Evolutionary conservation across 139 green algal species (phyloP).

Genomic region (Edaphochlamys debaryana): DNA sequence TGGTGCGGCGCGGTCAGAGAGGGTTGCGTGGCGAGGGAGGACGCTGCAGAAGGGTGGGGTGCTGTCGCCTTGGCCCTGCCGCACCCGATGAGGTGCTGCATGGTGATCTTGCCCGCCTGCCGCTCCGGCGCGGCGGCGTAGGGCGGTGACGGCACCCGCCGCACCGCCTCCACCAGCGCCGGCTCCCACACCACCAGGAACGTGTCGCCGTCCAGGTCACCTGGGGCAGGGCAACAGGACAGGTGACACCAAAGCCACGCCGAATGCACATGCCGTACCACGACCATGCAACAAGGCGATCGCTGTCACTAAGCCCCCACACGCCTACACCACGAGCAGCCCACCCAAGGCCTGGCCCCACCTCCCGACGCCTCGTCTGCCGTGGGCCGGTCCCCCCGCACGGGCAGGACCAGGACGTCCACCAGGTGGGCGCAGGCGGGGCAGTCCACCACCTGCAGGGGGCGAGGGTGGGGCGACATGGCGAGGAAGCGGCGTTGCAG

Average conservation of each 20-base stretch:
- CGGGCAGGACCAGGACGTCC: constrained; percentile 24
- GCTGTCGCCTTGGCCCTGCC: neutral
- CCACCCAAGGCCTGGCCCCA: no score
- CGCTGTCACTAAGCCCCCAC: no score
- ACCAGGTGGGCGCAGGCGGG: neutral
- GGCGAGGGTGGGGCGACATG: no score
- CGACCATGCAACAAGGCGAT: no score
- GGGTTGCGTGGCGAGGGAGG: no score
- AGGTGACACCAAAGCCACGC: no score
- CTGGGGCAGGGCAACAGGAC: no score
- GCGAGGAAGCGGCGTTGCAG: no score
- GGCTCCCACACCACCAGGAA: constrained; percentile 28
- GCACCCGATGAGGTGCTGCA: neutral
- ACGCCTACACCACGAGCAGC: no score
- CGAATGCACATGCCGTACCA: no score
- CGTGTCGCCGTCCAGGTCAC: constrained; percentile 26
- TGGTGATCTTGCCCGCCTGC: neutral
- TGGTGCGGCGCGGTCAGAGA: no score
- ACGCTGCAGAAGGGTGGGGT: no score
- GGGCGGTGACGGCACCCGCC: neutral
- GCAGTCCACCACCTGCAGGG: constrained; percentile 1
- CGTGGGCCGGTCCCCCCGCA: neutral
- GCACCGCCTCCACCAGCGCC: neutral
- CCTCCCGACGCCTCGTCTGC: constrained; percentile 30
- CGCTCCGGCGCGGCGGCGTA: constrained; percentile 3